Base-by-base conservation (phyloP, 2,329 filamentous ascomycete genomes). In the Xylariaceae sp. region DNA sequence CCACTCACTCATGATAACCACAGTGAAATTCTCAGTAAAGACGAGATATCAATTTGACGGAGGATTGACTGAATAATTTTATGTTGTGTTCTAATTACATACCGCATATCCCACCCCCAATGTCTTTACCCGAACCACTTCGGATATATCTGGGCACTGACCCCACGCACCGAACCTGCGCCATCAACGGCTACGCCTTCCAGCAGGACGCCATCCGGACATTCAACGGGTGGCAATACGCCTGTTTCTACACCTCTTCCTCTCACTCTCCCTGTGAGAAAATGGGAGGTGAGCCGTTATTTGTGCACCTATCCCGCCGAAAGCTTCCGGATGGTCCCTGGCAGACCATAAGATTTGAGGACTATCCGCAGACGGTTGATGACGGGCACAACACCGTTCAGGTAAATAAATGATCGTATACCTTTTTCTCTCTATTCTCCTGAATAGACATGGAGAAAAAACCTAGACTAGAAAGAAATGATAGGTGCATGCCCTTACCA, bases 341-440 rank as follows among this genome's bases (percentile, higher is more conserved):
- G 70, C 59, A 73, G 47, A 65, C 63, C 8, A 50, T 72, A 23
- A 60, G 65, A 1, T 69, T 74, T 18, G 60, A 62, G 1, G 71
- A 73, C 51, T 74, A 74, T 33, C 56, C 65, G 12, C 70, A 74
- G 49, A 68, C 61, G 9, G 65, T 63, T 2, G 63, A 73, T 30
- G 71, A 74, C 41, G 69, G 70, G 3, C 71, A 74, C 50, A 74
- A 74, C 43, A 73, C 69, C 3, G 67, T 73, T 31, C 70, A 70
- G 51, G 61, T 60, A 56, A 51, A 11, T 24, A 24, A 24, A 24
- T 24, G n/a, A n/a, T n/a, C n/a, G n/a, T n/a, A n/a, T n/a, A n/a
- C n/a, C n/a, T n/a, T n/a, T n/a, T n/a, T n/a, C n/a, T n/a, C n/a
- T n/a, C n/a, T n/a, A n/a, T n/a, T n/a, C n/a, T n/a, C n/a, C n/a